These are phyloP conservation scores for Skeletonema menzelii DNA, from an alignment of 108 stramenopile species.

Conservation along the genomic window DNA sequence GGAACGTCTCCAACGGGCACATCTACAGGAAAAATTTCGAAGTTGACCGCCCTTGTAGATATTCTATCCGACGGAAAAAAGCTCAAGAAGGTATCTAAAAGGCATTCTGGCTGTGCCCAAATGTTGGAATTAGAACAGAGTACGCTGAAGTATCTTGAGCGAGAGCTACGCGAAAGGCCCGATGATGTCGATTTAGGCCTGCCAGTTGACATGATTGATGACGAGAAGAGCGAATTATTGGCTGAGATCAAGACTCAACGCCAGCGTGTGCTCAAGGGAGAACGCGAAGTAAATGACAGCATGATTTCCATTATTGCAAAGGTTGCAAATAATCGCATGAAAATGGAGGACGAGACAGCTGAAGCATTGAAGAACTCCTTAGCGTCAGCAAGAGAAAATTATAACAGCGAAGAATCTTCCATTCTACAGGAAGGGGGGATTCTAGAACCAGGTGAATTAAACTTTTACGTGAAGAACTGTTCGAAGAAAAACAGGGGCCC, in stretches of 20 bases:
- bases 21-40: constrained; percentile 43
- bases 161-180: constrained; percentile 38
- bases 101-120: constrained; percentile 42
- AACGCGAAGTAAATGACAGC: constrained; percentile 54
- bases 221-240: constrained; percentile 47
- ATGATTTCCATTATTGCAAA: constrained; percentile 50
- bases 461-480: constrained; percentile 24
- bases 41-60: constrained; percentile 41
- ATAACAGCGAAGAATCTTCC: constrained; percentile 10
- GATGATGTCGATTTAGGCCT: constrained; percentile 17
- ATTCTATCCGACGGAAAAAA: constrained; percentile 63
- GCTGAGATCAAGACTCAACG: constrained; percentile 65
- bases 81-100: constrained; percentile 72
- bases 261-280: constrained; percentile 47
- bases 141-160: constrained; percentile 62
- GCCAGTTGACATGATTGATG: constrained; percentile 29
- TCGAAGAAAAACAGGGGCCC: constrained; percentile 23
- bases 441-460: constrained; percentile 38
- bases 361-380: constrained; percentile 31
- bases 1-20: constrained; percentile 37
- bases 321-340: constrained; percentile 64
- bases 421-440: constrained; percentile 21
- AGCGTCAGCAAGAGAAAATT: constrained; percentile 8
- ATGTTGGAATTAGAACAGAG: constrained; percentile 66
- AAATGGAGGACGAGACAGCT: constrained; percentile 30